phyloP scores from a whole-genome alignment of 1,284 basidiomycete species.

The Farysia itapuensis region DNA sequence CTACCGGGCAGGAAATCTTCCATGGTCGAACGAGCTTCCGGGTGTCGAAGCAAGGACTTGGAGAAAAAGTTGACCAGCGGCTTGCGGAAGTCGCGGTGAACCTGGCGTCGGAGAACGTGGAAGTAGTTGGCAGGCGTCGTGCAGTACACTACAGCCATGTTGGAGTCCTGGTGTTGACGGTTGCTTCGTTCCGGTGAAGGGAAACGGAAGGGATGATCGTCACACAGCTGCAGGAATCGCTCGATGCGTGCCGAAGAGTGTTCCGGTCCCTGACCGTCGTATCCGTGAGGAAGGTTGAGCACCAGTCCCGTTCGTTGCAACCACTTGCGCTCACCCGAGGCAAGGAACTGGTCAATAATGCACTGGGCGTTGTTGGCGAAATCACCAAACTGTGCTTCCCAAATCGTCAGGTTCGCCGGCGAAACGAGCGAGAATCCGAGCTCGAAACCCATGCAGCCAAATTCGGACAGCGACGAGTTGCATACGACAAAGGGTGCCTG shows the following conservation, averaged over 20 bases:
- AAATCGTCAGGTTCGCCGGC: slow-evolving; percentile 88
- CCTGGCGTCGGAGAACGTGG: slow-evolving; percentile 60
- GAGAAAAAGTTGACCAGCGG: slow-evolving; percentile 84
- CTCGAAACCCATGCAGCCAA: slow-evolving; percentile 92
- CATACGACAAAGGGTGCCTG: slow-evolving; percentile 92
- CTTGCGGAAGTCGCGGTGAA: slow-evolving; percentile 59
- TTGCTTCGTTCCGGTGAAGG: slow-evolving; percentile 86
- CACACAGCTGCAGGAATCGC: slow-evolving; percentile 95
- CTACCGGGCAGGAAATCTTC: slow-evolving; percentile 86
- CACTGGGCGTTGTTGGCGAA: slow-evolving; percentile 79
- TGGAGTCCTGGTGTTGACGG: slow-evolving; percentile 96
- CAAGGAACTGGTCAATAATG: slow-evolving; percentile 99
- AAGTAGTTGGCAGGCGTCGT: slow-evolving; percentile 65
- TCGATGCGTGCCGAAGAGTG: slow-evolving; percentile 96
- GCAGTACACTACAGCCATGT: slow-evolving; percentile 97
- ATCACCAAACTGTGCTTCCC: slow-evolving; percentile 98
- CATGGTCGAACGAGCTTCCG: slow-evolving; percentile 80
- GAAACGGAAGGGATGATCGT: slow-evolving; percentile 92
- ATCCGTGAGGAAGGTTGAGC: slow-evolving; percentile 84
- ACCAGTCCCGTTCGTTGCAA: slow-evolving; percentile 91
- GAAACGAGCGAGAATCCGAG: slow-evolving; percentile 98
- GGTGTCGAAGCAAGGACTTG: slow-evolving; percentile 90
- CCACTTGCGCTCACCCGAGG: slow-evolving; percentile 97
- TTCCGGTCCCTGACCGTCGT: slow-evolving; percentile 98
- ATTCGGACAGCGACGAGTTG: slow-evolving; percentile 97